Evolutionary conservation across 495 filamentous ascomycete genomes (phyloP).

Genomic region (Lepraria neglecta): DNA sequence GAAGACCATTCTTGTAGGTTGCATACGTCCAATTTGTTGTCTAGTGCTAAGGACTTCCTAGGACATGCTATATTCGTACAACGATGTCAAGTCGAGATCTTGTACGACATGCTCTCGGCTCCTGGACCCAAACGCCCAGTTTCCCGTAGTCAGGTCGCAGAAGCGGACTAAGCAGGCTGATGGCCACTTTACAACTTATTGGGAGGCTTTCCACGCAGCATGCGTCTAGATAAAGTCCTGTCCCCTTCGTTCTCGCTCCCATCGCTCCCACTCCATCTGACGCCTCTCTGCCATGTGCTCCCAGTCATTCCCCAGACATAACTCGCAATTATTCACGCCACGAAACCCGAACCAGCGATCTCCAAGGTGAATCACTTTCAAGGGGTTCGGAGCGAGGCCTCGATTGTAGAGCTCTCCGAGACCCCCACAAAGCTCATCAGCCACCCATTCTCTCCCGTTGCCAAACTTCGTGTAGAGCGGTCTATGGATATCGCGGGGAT

Average conservation of each 20-base stretch:
- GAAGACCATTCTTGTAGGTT: slow-evolving; percentile 25
- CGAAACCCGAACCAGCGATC: too few relatives aligned
- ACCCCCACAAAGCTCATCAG: background rate
- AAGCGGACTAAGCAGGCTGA: slow-evolving; percentile 14
- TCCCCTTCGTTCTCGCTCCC: too few relatives aligned
- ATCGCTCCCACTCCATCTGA: too few relatives aligned
- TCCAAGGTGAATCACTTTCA: too few relatives aligned
- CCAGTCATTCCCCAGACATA: too few relatives aligned
- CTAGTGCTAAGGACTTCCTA: slow-evolving; percentile 4
- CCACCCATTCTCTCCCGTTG: background rate
- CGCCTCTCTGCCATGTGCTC: too few relatives aligned
- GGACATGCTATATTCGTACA: slow-evolving; percentile 29
- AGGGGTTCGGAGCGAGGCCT: too few relatives aligned
- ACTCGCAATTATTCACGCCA: too few relatives aligned
- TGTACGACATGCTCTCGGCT: slow-evolving; percentile 26
- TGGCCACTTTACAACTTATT: slow-evolving; percentile 6
- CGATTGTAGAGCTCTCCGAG: too few relatives aligned
- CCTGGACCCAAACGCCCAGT: slow-evolving; percentile 26
- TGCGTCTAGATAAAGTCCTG: slow-evolving; percentile 13
- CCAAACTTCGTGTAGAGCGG: background rate
- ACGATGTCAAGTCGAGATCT: slow-evolving; percentile 23
- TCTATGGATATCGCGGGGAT: background rate
- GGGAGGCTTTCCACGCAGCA: slow-evolving; percentile 25
- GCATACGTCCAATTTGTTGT: background rate
- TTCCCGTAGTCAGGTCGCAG: slow-evolving; percentile 23